Conservation (phyloP, 2,329 filamentous ascomycete genomes). For the Cladorrhinum sp. region DNA sequence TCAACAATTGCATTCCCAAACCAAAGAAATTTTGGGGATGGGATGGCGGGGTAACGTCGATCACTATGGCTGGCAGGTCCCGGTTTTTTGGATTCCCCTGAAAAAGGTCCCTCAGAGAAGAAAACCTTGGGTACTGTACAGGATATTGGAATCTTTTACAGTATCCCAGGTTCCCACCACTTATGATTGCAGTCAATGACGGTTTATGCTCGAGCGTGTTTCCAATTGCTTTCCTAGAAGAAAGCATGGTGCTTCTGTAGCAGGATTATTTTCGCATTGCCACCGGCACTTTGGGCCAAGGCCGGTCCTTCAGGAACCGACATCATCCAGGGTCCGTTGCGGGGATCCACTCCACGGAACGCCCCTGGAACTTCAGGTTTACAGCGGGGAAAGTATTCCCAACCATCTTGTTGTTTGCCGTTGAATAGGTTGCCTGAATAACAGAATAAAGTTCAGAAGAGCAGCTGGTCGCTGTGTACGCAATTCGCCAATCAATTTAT, state of each 20-base stretch:
- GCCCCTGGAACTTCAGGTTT: too few relatives aligned
- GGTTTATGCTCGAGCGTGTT: too few relatives aligned
- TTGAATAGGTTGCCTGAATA: neutral
- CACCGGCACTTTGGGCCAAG: neutral
- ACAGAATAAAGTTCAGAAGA: too few relatives aligned
- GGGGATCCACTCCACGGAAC: neutral
- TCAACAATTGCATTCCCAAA: neutral
- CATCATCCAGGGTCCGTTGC: neutral
- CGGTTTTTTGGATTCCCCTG: too few relatives aligned
- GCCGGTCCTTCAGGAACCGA: neutral
- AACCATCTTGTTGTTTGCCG: neutral
- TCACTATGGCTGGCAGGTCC: neutral
- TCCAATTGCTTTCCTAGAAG: too few relatives aligned
- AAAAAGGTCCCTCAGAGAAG: too few relatives aligned
- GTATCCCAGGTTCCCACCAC: too few relatives aligned
- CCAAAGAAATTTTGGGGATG: slow-evolving; percentile 11
- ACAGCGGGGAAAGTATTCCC: neutral
- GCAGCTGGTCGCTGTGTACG: too few relatives aligned
- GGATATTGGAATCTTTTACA: too few relatives aligned
- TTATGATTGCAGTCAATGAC: too few relatives aligned
- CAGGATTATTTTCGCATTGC: neutral
- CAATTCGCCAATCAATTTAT: too few relatives aligned
- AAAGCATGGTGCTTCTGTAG: neutral
- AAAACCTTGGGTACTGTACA: too few relatives aligned
- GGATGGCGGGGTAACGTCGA: neutral